Evolutionary conservation across 495 filamentous ascomycete genomes (phyloP), one percentile per base, ranked within the genome.

Genomic region (Aspergillus incahuasiensis): DNA sequence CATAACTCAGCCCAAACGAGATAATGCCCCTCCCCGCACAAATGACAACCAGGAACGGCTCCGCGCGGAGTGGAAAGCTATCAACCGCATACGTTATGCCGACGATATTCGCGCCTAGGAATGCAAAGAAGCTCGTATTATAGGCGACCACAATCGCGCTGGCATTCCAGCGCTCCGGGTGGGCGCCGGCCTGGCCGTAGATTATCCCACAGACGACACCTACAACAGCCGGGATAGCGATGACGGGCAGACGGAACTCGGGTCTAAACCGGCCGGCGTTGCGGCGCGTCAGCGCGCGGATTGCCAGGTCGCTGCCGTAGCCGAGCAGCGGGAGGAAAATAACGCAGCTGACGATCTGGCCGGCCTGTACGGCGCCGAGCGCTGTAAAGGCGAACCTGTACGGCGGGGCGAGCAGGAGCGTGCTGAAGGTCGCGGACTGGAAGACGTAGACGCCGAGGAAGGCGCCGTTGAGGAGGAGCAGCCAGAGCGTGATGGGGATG

Each of bases 1-100:
- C 49, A 18, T 52, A 52, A 30, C 49, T 52, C 2, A 52, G 38
- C 0, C 49, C 49, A 40, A 92, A 67, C 1, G 59, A 62, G 20
- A 67, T 67, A 16, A 64, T 16, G 0, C 64, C 64, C 18, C 64
- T 16, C 6, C 59, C 59, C 6, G 61, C 61, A 53, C 64, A 67
- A n/a, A 67, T 55, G 4, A 63, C 52, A 15, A 67, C 65, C 28
- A 67, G 32, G 32, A 65, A 63, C 1, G 62, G 62, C 24, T 62
- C 62, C 4, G 62, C 65, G 13, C 62, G 62, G 0, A 52, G 30
- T 1, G 62, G 59, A 38, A 63, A 67, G 28, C 62, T 65, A 52
- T 67, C 65, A 0, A 67, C 59, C 9, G 62, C 55, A 24, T 67
- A 67, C 2, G 64, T 67, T 20, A 64, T 62, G 2, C 64, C 64